These are phyloP conservation scores for Beta corolliflora DNA, from an alignment of 179 eudicot species.

Conservation along the genomic window DNA sequence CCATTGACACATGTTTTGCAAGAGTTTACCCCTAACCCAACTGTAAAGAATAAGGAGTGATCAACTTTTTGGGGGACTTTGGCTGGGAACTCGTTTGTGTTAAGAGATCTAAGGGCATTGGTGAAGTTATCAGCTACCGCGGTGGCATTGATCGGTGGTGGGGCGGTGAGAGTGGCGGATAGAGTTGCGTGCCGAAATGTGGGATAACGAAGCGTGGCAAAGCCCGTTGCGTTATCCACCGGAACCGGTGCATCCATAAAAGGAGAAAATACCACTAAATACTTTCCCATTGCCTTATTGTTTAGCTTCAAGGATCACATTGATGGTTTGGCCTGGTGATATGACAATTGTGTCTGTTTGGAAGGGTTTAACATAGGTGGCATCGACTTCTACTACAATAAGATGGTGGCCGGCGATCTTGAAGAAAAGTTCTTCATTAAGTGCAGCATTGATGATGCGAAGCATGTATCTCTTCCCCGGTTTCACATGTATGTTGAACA, in stretches of 20 bases:
- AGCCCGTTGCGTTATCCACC: conserved; percentile 39
- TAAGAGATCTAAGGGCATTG: conserved; percentile 35
- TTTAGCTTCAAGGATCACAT: conserved; percentile 37
- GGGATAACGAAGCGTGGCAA: conserved; percentile 37
- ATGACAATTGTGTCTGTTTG: conserved; percentile 39
- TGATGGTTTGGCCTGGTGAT: conserved; percentile 50
- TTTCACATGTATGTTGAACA: conserved; percentile 35
- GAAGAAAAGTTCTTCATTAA: conserved; percentile 24
- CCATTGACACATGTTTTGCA: conserved; percentile 38
- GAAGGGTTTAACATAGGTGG: conserved; percentile 48
- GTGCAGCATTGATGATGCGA: conserved; percentile 33
- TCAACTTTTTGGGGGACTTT: conserved; percentile 34
- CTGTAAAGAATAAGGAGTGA: conserved; percentile 39
- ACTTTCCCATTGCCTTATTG: conserved; percentile 34
- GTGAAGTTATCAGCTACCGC: conserved; percentile 32
- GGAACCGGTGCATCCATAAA: conserved; percentile 47
- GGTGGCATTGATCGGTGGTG: conserved; percentile 47
- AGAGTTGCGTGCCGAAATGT: background rate
- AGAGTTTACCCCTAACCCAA: conserved; percentile 41
- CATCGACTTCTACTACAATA: conserved; percentile 52
- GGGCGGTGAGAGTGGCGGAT: conserved; percentile 29
- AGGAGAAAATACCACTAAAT: conserved; percentile 38
- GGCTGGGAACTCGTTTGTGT: conserved; percentile 35
- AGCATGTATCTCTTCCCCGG: conserved; percentile 42
- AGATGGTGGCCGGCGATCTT: conserved; percentile 44